Conservation (phyloP, 129 eudicot genomes). For the Pseudognaphalium luteoalbum region DNA sequence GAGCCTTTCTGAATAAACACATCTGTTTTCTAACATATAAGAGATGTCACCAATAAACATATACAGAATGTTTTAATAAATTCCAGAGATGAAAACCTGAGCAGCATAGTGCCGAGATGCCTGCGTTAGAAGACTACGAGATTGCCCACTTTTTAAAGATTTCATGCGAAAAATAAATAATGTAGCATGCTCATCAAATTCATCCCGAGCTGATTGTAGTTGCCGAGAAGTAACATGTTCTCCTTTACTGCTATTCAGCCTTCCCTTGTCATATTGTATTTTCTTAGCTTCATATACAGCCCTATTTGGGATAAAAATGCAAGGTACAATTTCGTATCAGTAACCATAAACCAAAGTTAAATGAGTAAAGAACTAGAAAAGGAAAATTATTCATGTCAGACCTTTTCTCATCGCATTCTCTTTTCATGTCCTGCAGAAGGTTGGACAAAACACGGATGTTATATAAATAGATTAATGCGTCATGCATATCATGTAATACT, state of each 20-base stretch:
- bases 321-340: not conserved
- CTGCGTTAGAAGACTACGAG: slow-evolving; percentile 89
- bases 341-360: not conserved
- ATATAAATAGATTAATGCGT: slow-evolving; percentile 13
- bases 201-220: slow-evolving; percentile 65
- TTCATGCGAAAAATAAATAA: slow-evolving; percentile 81
- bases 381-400: slow-evolving; percentile 24
- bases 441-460: slow-evolving; percentile 15
- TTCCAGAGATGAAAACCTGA: slow-evolving; percentile 52
- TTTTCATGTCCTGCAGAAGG: slow-evolving; percentile 83
- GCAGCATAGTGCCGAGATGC: slow-evolving; percentile 93
- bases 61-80: not conserved
- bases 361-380: slow-evolving; percentile 10
- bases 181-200: slow-evolving; percentile 75
- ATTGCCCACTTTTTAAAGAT: slow-evolving; percentile 80
- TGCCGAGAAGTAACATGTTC: slow-evolving; percentile 59
- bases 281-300: slow-evolving; percentile 55
- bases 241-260: slow-evolving; percentile 49
- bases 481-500: not conserved
- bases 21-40: slow-evolving; percentile 55
- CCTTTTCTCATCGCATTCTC: slow-evolving; percentile 81
- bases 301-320: slow-evolving; percentile 41
- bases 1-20: slow-evolving; percentile 65
- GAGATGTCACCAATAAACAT: slow-evolving; percentile 8
- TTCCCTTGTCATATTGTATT: slow-evolving; percentile 60